phyloP scores from a whole-genome alignment of 2,329 filamentous ascomycete species.

The Aspergillus intermedius region DNA sequence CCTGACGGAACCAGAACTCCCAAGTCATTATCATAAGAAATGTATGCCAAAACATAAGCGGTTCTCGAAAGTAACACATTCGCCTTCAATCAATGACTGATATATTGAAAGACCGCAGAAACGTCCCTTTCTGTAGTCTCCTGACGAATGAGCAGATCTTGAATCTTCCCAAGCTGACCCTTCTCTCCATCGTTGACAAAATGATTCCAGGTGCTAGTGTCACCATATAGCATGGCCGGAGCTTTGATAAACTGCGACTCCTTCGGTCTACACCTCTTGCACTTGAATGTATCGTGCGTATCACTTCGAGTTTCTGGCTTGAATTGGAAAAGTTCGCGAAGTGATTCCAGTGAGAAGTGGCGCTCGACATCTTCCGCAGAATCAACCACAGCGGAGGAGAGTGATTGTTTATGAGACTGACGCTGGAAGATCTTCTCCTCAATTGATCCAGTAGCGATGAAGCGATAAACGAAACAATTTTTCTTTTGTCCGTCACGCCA shows the following conservation, averaged over 20 bases:
- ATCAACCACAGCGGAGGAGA: conserved; percentile 94
- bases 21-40: conserved; percentile 1
- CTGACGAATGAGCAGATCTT: conserved; percentile 84
- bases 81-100: conserved; percentile 63
- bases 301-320: conserved; percentile 77
- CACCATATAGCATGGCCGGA: conserved; percentile 90
- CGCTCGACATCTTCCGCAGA: conserved; percentile 94
- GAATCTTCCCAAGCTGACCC: conserved; percentile 68
- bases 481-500: conserved; percentile 99
- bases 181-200: conserved; percentile 69
- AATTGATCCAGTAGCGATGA: conserved; percentile 95
- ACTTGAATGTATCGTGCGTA: conserved; percentile 98
- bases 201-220: conserved; percentile 99
- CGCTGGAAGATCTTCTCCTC: conserved; percentile 99
- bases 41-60: not conserved
- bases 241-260: conserved; percentile 85
- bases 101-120: conserved; percentile 96
- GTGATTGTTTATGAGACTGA: conserved; percentile 93
- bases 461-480: conserved; percentile 98
- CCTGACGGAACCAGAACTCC: not conserved
- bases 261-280: conserved; percentile 84
- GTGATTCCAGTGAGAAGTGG: conserved; percentile 85
- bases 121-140: conserved; percentile 73
- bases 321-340: conserved; percentile 93
- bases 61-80: not conserved